Evolutionary conservation across 805 yeast species (phyloP), one percentile per base, ranked within the genome.

Genomic region (Ogataea salicorniae): DNA sequence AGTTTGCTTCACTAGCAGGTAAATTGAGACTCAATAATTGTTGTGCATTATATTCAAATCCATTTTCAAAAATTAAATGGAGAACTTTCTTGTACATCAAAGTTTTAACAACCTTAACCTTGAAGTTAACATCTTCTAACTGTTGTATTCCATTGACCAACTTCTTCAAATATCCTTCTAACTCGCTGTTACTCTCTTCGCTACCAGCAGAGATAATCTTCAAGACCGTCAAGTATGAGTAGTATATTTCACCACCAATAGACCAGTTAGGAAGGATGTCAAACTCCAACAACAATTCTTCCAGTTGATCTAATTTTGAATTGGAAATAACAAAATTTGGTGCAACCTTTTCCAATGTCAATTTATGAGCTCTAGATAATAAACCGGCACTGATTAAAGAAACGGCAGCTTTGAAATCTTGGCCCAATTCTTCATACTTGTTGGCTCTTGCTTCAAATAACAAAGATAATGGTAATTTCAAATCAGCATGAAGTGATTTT

Each of bases 271-370:
- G 22, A 61, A 63, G 46, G 58, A 57, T 35, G 63, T 66, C 13
- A 83, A 84, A 62, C 77, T 76, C 61, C 50, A 2, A 59, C 46
- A 39, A 77, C 9, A 84, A 51, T 1, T 47, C 49, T n/a, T 60
- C 56, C n/a, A 80, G 55, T 11, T 59, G 53, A 6, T 33, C 58
- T 39, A 49, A 54, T 43, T 39, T 52, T 6, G 55, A 66, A 47
- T 76, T 74, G n/a, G 76, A 71, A 15, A 83, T 75, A 1, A 91
- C 78, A 3, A 83, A 76, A 14, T 66, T 62, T 8, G 98, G 98
- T 0, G 92, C 98, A 31, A 89, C 84, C 3, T 72, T 62, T 1
- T 68, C 59, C 8, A 82, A 56, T 4, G 87, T 65, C 1, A 79
- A 67, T 2, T 66, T 60, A 57, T 87, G 94, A 0, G 96, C 96